Evolutionary conservation across 108 stramenopile genomes (phyloP).

Genomic region (Stephanodiscus minutulus): DNA sequence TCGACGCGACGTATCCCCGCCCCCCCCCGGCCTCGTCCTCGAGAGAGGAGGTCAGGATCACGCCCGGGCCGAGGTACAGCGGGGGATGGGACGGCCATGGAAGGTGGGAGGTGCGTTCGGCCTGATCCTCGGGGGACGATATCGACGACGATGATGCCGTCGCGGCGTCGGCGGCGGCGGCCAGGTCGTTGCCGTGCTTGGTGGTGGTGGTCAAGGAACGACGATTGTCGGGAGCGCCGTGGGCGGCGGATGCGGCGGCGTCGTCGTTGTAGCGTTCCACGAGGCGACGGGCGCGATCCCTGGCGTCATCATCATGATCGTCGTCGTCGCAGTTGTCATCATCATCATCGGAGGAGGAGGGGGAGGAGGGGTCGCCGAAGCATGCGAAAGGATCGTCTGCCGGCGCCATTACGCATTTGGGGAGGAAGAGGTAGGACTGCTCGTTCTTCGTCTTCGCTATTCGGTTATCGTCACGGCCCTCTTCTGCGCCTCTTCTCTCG

Average conservation of each 20-base stretch:
- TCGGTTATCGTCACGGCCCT: too few species aligned
- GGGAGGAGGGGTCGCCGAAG: too few species aligned
- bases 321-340: background rate
- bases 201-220: too few species aligned
- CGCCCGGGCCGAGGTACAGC: conserved; percentile 61
- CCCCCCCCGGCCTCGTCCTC: conserved; percentile 37
- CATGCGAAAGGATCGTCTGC: too few species aligned
- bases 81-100: conserved; percentile 54
- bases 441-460: too few species aligned
- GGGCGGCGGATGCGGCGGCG: background rate
- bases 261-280: background rate
- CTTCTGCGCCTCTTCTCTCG: too few species aligned
- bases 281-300: conserved; percentile 2
- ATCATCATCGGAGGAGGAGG: background rate
- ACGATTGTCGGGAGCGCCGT: background rate
- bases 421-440: too few species aligned
- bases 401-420: too few species aligned
- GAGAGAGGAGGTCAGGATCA: conserved; percentile 38
- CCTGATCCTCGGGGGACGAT: conserved; percentile 34
- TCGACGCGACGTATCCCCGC: conserved; percentile 68
- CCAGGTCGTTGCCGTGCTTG: background rate
- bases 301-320: background rate
- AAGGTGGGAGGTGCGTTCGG: conserved; percentile 12
- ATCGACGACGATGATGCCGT: background rate
- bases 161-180: background rate